Base-by-base conservation (phyloP, 192 early-diverging fungal genomes). In the Linderina pennispora region DNA sequence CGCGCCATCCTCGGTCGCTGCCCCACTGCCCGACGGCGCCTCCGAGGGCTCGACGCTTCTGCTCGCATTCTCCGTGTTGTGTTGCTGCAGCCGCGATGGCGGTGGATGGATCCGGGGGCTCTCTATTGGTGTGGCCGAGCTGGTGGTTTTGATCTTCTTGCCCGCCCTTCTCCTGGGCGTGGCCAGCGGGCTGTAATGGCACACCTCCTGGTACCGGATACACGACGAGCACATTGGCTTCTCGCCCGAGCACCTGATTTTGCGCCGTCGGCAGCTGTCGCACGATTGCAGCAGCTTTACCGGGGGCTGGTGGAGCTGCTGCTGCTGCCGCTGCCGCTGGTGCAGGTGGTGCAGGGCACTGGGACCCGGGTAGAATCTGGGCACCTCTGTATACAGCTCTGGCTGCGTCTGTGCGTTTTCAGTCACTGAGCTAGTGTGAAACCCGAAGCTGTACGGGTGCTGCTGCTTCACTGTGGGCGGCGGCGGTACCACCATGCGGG, bases 131-230 rank as follows among this genome's bases (percentile, higher is more conserved):
- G 28, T 11, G 6, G 28, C 28, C 11, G 28, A 8, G 28, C 28
- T 31, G 28, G n/a, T n/a, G 20, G 17, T 21, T 35, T 25, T 45
- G 31, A 43, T 43, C 14, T 56, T 33, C 36, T 65, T 72, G 13
- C 61, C 62, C 8, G 40, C 50, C 7, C 68, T 62, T 17, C 68
- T 34, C n/a, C 62, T 42, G 11, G 68, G 68, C 14, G 58, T 65
- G 2, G 68, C 68, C 40, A 72, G 32, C 25, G 68, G 68, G 15
- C 74, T 76, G 55, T 76, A 76, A 34, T 70, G 65, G 62, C 74
- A 76, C 6, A 37, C 19, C 46, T 65, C 66, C 50, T 70, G 62
- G 46, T 63, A 62, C 32, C 68, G 28, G 7, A 61, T 44, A 22
- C 74, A 76, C 21, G 66, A 54, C 37, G 67, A 61, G 54, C 74